These are phyloP conservation scores for Phytopythium vexans DNA, from an alignment of 352 stramenopile genomes.

Conservation along the genomic window DNA sequence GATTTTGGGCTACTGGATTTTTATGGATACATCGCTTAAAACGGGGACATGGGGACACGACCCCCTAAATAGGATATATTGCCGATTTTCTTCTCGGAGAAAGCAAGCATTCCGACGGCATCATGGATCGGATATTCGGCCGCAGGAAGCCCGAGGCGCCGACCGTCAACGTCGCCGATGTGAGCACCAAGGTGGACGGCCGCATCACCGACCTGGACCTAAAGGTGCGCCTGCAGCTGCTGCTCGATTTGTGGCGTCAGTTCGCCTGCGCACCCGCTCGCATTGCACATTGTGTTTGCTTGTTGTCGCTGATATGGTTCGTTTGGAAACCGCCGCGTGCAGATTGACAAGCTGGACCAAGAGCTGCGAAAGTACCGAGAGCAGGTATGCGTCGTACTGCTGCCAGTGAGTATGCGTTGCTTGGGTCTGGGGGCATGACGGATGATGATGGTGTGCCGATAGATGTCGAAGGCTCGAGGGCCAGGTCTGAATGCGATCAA, in stretches of 20 bases:
- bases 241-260: background rate
- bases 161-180: conserved; percentile 74
- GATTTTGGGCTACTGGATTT: background rate
- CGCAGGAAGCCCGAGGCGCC: conserved; percentile 78
- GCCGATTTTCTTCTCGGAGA: too few relatives aligned
- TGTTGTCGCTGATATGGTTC: background rate
- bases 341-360: conserved; percentile 83
- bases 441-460: background rate
- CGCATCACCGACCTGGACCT: conserved; percentile 74
- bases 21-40: too few relatives aligned
- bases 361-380: conserved; percentile 80
- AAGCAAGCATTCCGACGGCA: background rate
- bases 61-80: too few relatives aligned
- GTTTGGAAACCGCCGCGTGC: background rate
- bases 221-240: conserved; percentile 40
- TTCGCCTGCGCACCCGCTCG: background rate
- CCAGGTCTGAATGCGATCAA: conserved; percentile 74
- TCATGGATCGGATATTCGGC: conserved; percentile 85
- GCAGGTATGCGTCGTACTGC: conserved; percentile 26
- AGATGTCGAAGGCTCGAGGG: conserved; percentile 78
- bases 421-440: background rate
- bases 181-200: conserved; percentile 70
- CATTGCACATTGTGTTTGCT: too few relatives aligned
- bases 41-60: too few relatives aligned
- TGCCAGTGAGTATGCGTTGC: background rate